Percentiles rank a stretch among this genome's conserved stretches.
Conservation (phyloP, 495 filamentous ascomycete genomes). For the Tuber umbilicatum region DNA sequence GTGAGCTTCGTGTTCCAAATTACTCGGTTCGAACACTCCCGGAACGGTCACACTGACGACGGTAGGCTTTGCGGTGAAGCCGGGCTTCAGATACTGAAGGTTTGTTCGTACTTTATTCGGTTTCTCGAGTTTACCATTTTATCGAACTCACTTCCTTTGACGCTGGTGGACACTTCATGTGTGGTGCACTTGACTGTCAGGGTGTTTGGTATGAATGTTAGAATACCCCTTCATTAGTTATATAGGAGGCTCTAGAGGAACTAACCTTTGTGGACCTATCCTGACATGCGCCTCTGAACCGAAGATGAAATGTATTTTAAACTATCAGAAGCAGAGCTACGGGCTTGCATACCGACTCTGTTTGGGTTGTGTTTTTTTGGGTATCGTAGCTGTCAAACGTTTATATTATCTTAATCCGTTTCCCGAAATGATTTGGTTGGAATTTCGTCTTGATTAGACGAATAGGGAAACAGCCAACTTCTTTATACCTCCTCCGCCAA, state of each 20-base stretch:
- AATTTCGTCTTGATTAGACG: neutral
- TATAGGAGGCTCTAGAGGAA: neutral
- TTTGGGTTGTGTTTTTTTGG: neutral
- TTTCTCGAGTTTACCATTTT: neutral
- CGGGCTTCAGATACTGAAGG: neutral
- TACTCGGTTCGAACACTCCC: neutral
- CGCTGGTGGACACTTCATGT: neutral
- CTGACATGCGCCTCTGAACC: neutral
- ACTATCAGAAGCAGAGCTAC: neutral
- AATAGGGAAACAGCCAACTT: neutral
- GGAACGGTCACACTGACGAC: neutral
- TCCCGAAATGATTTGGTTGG: neutral
- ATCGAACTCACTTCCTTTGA: neutral
- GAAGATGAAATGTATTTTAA: neutral
- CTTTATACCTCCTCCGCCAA: neutral
- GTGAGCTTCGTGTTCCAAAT: neutral
- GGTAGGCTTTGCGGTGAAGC: neutral
- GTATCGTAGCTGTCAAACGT: neutral
- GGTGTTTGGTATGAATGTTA: neutral
- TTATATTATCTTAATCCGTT: neutral
- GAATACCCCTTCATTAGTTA: neutral
- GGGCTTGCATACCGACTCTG: neutral
- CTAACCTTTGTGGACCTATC: neutral
- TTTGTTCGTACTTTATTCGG: neutral
- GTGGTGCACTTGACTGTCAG: neutral